Evolutionary conservation across 805 yeast genomes (phyloP), one percentile per base, ranked within the genome.

Genomic region (Candida lessepsii): DNA sequence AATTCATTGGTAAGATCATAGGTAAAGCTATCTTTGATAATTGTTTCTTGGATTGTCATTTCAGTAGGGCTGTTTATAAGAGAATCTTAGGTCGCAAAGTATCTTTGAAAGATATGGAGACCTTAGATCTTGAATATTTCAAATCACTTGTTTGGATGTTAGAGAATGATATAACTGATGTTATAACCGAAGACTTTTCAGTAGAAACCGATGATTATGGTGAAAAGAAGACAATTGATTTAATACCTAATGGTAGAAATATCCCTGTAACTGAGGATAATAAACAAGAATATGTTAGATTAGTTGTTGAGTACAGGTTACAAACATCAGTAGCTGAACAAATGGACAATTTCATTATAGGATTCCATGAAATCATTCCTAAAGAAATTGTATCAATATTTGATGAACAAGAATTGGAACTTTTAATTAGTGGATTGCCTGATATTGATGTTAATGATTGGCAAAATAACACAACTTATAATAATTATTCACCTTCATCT

Each of bases 401-500:
- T 65, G 96, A 89, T 60, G 99, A 93, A 57, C 96, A 90, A 54
- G 99, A 93, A 60, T 70, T 93, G 42, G 99, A 93, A 64, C 73
- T 93, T 45, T 71, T 93, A 50, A 86, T 93, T 29, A 85, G 95
- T 25, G 99, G 99, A 2, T 70, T 93, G 52, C 99, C 99, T 2
- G 96, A 91, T 53, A 89, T 93, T 53, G 96, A 88, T 64, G 91
- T 91, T 15, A 87, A 82, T 50, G 99, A 93, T 57, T 93, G 99
- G 99, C 85, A 86, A 49, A 82, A 80, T 54, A 86, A 93, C 57
- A 78, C 96, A 1, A 71, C 67, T 1, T 84, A 93, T 62, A 83
- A 77, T 35, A 91, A 89, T 57, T 93, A 91, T 59, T 76, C 88
- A 0, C 74, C 90, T 1, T 74, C 86, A 2, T 86, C 95, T 2